Conservation (phyloP, 108 stramenopile species). For the Tribonema minus region DNA sequence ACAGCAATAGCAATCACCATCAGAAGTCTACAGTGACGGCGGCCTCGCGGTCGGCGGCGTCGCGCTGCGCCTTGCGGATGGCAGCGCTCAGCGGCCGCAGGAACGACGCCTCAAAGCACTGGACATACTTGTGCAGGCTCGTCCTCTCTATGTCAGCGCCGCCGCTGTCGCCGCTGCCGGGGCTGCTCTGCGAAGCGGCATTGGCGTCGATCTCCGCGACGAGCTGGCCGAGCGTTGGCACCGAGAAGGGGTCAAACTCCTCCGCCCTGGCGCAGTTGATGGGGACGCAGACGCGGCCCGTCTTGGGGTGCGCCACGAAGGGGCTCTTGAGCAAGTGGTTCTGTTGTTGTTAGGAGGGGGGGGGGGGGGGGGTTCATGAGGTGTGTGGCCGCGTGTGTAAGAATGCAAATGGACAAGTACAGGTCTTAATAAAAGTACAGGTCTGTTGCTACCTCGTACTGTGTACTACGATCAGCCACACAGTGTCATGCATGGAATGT, state of each 20-base stretch:
- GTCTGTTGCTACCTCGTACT: no score
- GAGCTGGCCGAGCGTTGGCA: constrained; percentile 50
- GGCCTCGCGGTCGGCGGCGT: constrained; percentile 16
- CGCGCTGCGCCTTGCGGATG: constrained; percentile 11
- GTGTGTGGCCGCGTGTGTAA: no score
- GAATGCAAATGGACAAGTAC: no score
- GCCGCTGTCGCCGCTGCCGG: not conserved
- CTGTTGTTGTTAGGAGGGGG: no score
- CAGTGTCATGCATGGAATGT: no score
- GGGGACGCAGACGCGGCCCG: constrained; percentile 94
- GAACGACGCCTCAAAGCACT: constrained; percentile 30
- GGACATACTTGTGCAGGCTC: constrained; percentile 17
- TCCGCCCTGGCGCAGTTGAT: constrained; percentile 56
- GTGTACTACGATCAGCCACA: no score
- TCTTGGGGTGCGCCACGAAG: constrained; percentile 96
- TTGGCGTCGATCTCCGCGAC: constrained; percentile 43
- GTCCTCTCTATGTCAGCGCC: constrained; percentile 20
- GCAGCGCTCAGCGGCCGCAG: constrained; percentile 21
- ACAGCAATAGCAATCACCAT: no score
- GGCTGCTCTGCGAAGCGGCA: constrained; percentile 10
- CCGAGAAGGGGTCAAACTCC: constrained; percentile 63
- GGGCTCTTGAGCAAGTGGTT: constrained; percentile 99
- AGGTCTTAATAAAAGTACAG: no score
- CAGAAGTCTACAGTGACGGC: constrained; percentile 20
- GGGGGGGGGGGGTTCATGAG: no score